Evolutionary conservation across 2,329 filamentous ascomycete genomes (phyloP), one percentile per base, ranked within the genome.

Genomic region (Aspergillus tanneri): DNA sequence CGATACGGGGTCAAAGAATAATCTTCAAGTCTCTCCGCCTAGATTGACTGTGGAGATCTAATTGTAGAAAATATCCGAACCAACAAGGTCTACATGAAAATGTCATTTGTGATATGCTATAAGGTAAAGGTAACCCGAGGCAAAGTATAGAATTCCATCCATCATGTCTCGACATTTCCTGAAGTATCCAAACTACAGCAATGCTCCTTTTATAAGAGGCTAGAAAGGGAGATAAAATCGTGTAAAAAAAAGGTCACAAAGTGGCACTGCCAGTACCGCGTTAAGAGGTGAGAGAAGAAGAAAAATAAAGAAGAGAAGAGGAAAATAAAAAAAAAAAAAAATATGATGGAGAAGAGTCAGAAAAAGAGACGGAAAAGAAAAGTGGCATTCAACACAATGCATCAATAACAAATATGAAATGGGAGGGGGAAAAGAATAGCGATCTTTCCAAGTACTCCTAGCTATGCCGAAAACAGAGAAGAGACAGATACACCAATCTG

Each of bases 361-460:
- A n/a, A n/a, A n/a, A n/a, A n/a, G n/a, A n/a, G n/a, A n/a, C n/a
- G n/a, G n/a, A n/a, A n/a, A n/a, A n/a, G n/a, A n/a, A n/a, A n/a
- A n/a, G n/a, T n/a, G n/a, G n/a, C n/a, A 34, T 45, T 30, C 21
- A 43, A 34, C 38, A 50, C 28, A 28, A 50, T 41, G 35, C 27
- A 30, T 30, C 35, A 51, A 56, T 51, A 51, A 57, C 45, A 36
- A 51, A 46, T 46, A 51, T 41, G 46, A n/a, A n/a, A n/a, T n/a
- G n/a, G n/a, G n/a, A n/a, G n/a, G n/a, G n/a, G n/a, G 24, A 34
- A 34, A 9, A 16, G 16, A 49, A 54, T 50, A 55, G 59, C 53
- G 54, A 56, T 64, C 60, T 64, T 66, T 62, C 56, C 54, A 55
- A 53, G 54, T 60, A 59, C 60, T 61, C 64, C 62, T 60, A 56